Percentiles rank a stretch among this genome's conserved stretches.
Evolutionary conservation across 352 stramenopile genomes (phyloP).

Genomic region (Phytophthora pluvialis): DNA sequence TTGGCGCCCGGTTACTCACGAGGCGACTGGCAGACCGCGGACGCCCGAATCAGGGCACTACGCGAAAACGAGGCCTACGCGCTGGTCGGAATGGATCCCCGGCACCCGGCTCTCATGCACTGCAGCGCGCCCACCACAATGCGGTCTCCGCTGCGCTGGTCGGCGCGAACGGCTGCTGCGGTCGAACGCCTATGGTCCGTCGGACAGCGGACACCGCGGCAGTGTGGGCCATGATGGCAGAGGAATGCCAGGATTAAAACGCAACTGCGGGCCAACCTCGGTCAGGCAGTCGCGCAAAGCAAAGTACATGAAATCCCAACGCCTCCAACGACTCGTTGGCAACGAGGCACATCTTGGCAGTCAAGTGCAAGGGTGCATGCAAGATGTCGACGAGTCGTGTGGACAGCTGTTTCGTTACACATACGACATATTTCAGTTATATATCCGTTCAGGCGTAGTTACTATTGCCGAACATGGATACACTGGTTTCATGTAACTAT

Average conservation of each 20-base stretch:
- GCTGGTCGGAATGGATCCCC: constrained; percentile 27
- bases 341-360: background rate
- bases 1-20: constrained; percentile 19
- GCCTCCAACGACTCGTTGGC: too few species aligned
- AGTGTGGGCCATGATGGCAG: background rate
- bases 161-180: constrained; percentile 9
- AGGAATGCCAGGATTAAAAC: constrained; percentile 1
- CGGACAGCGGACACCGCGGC: background rate
- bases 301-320: too few species aligned
- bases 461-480: constrained; percentile 1
- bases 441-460: background rate
- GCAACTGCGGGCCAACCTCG: background rate
- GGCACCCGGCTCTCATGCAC: constrained; percentile 16
- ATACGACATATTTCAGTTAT: background rate
- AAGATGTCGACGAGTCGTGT: too few species aligned
- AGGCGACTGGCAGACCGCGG: constrained; percentile 10
- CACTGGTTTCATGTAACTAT: constrained; percentile 1
- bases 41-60: constrained; percentile 17
- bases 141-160: constrained; percentile 1
- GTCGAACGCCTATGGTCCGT: background rate
- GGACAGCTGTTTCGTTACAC: background rate
- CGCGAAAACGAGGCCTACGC: constrained; percentile 19
- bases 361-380: background rate
- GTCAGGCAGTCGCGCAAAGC: constrained; percentile 1
- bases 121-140: background rate